Evolutionary conservation across 768 basidiomycete genomes (phyloP), one percentile per base, ranked within the genome.

Genomic region (Boletus sp.): DNA sequence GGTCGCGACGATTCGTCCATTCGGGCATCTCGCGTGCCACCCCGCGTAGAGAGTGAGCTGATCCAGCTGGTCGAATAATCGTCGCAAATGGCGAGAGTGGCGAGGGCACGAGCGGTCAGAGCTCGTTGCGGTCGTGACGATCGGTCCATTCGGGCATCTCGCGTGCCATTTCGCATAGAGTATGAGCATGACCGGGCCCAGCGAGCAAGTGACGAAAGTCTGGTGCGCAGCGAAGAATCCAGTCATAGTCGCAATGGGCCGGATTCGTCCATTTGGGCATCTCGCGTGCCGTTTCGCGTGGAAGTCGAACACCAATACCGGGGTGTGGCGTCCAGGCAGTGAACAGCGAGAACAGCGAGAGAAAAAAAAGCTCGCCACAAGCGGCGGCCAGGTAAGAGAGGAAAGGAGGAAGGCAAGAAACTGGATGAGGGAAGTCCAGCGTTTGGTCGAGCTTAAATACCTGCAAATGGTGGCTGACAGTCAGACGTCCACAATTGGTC

Each of bases 371-470:
- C n/a, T 32, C 44, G 41, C 48, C 39, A 8, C 32, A 15, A 20
- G 36, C 44, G 29, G 49, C 24, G 53, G 30, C 15, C 18, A 56
- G 14, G 44, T 12, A 28, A 15, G 47, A 50, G 36, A 36, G 37
- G 45, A 39, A 11, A 42, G 35, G 39, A 14, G 46, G 48, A 32
- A 36, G 30, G 15, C 10, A 39, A 28, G 35, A 10, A 41, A 5
- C 14, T 20, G 45, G 39, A 30, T 11, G 58, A 39, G 15, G 37
- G 17, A 12, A 37, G 10, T 39, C 32, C 15, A 32, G 32, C 6
- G 36, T 15, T 29, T 44, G 40, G 50, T 28, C 24, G 37, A 8
- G 44, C 7, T 62, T 61, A 62, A 51, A 61, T 61, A 61, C 60
- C 39, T 4, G 7, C 17, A 8, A 41, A 1, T 10, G 54, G 60